These are phyloP conservation scores for Hypsizygus ulmarius DNA, from an alignment of 1,284 basidiomycete genomes.

Conservation along the genomic window DNA sequence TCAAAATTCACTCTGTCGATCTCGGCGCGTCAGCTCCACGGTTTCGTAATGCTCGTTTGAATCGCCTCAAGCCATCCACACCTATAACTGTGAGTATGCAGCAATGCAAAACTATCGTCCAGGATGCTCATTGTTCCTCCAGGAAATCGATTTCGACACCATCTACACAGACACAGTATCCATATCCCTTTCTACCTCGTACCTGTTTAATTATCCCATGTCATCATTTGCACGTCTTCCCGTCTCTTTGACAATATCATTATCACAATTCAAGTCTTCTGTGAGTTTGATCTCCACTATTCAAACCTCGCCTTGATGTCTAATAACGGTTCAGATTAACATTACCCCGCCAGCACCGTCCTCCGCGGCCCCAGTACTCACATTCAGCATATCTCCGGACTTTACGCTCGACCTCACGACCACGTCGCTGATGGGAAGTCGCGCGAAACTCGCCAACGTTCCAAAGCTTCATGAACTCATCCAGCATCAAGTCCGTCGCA, in stretches of 20 bases:
- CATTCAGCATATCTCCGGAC: constrained; percentile 59
- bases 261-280: constrained; percentile 71
- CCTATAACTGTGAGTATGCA: constrained; percentile 21
- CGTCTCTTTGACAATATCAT: constrained; percentile 72
- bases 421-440: constrained; percentile 77
- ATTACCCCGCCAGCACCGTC: constrained; percentile 48
- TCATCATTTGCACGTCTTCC: constrained; percentile 77
- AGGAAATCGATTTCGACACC: constrained; percentile 65
- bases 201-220: constrained; percentile 80
- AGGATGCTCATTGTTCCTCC: constrained; percentile 6
- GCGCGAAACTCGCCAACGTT: constrained; percentile 79
- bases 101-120: neutral
- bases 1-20: constrained; percentile 72
- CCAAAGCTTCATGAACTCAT: constrained; percentile 83
- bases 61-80: constrained; percentile 23
- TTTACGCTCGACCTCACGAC: constrained; percentile 71
- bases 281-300: constrained; percentile 36
- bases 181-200: constrained; percentile 76
- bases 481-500: constrained; percentile 63
- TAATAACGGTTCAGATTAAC: constrained; percentile 37
- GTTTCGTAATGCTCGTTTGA: constrained; percentile 55
- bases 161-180: constrained; percentile 71
- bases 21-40: constrained; percentile 69
- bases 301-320: neutral
- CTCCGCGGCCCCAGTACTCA: constrained; percentile 51